Evolutionary conservation across 306 rosid species (phyloP).

Genomic region (Trifolium dubium): DNA sequence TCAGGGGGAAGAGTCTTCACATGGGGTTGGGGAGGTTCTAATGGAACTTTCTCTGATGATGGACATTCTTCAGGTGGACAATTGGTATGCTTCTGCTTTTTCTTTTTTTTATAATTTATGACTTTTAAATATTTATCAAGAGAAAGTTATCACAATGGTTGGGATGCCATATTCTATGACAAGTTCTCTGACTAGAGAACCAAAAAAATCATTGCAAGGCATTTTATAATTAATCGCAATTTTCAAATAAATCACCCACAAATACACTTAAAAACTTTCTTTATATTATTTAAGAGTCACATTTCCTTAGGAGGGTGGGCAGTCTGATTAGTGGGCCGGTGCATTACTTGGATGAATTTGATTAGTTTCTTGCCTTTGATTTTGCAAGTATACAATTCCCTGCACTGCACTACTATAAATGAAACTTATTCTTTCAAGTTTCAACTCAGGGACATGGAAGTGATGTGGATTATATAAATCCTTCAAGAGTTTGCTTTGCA

Average conservation of each 20-base stretch:
- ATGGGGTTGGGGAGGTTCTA: slow-evolving; percentile 99
- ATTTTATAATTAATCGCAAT: slow-evolving; percentile 16
- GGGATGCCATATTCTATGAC: slow-evolving; percentile 16
- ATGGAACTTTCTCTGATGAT: slow-evolving; percentile 83
- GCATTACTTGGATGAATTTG: slow-evolving; percentile 14
- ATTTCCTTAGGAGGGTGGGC: slow-evolving; percentile 2
- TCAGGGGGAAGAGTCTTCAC: slow-evolving; percentile 84
- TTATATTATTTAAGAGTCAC: not conserved
- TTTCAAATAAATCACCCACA: not conserved
- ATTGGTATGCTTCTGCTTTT: slow-evolving; percentile 66
- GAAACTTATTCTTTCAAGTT: slow-evolving; percentile 31
- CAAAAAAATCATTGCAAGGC: slow-evolving; percentile 4
- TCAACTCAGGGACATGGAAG: slow-evolving; percentile 80
- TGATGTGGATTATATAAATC: slow-evolving; percentile 80
- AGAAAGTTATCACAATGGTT: slow-evolving; percentile 3
- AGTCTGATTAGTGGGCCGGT: slow-evolving; percentile 23
- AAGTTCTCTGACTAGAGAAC: slow-evolving; percentile 10
- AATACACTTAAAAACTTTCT: not conserved
- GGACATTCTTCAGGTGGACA: slow-evolving; percentile 95
- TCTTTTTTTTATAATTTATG: slow-evolving; percentile 35
- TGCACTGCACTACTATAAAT: slow-evolving; percentile 23
- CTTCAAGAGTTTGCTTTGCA: slow-evolving; percentile 62
- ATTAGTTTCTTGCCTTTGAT: not conserved
- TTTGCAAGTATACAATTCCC: slow-evolving; percentile 22
- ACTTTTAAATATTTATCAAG: slow-evolving; percentile 14